These are phyloP conservation scores for Pyricularia grisea DNA, from an alignment of 2,329 filamentous ascomycete species.

Conservation along the genomic window DNA sequence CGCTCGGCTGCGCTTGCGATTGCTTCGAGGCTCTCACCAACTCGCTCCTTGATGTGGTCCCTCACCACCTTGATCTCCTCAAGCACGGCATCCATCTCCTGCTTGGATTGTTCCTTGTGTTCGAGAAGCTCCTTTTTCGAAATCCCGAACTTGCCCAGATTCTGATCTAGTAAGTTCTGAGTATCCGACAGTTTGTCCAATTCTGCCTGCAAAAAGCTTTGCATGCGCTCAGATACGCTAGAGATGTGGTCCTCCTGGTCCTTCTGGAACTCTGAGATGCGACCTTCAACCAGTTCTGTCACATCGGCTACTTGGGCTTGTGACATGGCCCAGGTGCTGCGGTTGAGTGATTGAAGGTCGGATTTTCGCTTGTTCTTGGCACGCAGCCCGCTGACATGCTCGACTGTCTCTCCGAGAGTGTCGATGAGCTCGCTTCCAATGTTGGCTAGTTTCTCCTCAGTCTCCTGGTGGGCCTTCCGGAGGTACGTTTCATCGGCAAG, in stretches of 20 bases:
- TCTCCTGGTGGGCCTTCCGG: conserved; percentile 75
- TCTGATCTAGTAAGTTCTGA: conserved; percentile 60
- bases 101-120: conserved; percentile 60
- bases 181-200: conserved; percentile 61
- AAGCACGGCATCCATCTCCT: conserved; percentile 83
- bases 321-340: conserved; percentile 67
- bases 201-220: conserved; percentile 67
- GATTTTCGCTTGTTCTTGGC: conserved; percentile 82
- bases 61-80: conserved; percentile 87
- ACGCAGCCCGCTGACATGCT: conserved; percentile 71
- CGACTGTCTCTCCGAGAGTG: conserved; percentile 68
- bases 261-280: conserved; percentile 61
- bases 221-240: conserved; percentile 61
- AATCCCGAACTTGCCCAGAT: conserved; percentile 56
- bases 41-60: conserved; percentile 76
- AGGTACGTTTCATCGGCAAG: conserved; percentile 73
- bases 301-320: conserved; percentile 68
- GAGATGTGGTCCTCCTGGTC: conserved; percentile 65
- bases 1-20: conserved; percentile 77
- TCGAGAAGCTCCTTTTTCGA: conserved; percentile 60
- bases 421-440: conserved; percentile 70
- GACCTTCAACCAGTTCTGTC: conserved; percentile 66
- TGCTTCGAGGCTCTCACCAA: conserved; percentile 75
- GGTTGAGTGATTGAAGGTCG: conserved; percentile 72
- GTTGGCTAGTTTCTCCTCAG: conserved; percentile 65